A percentile compares a stretch with the other conserved stretches of the same genome.
Conservation (phyloP, 2,329 filamentous ascomycete genomes). For the Thyridium curvatum region DNA sequence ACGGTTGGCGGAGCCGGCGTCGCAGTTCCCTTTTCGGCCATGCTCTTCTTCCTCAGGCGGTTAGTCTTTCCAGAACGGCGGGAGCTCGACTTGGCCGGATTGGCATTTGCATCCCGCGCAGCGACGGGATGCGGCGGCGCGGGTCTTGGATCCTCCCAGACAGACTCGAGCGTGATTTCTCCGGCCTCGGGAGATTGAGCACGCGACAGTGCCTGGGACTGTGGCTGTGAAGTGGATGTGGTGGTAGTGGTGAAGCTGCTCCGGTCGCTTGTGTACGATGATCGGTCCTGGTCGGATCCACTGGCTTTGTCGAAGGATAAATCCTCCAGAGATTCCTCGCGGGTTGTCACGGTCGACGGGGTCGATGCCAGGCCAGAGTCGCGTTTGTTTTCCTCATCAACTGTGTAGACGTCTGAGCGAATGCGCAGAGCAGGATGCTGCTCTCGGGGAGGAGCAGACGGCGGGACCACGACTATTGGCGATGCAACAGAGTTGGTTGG, state of each 20-base stretch:
- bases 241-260: slow-evolving; percentile 4
- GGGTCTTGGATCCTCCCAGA: too few relatives aligned
- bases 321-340: slow-evolving; percentile 24
- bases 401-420: slow-evolving; percentile 19
- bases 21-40: not conserved
- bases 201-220: slow-evolving; percentile 3
- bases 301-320: slow-evolving; percentile 11
- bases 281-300: slow-evolving; percentile 11
- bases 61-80: slow-evolving; percentile 7
- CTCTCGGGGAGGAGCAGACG: slow-evolving; percentile 37
- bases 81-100: too few relatives aligned
- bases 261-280: slow-evolving; percentile 20
- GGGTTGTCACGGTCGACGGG: slow-evolving; percentile 30
- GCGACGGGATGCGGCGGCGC: too few relatives aligned
- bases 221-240: too few relatives aligned
- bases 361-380: slow-evolving; percentile 48
- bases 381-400: slow-evolving; percentile 40
- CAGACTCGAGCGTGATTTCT: too few relatives aligned
- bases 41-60: slow-evolving; percentile 13
- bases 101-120: too few relatives aligned
- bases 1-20: slow-evolving; percentile 5
- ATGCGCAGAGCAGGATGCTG: slow-evolving; percentile 47
- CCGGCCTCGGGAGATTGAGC: slow-evolving; percentile 1
- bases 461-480: slow-evolving; percentile 24
- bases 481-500: slow-evolving; percentile 7